Evolutionary conservation across 768 basidiomycete genomes (phyloP).

Genomic region (Leucogyrophana mollusca): DNA sequence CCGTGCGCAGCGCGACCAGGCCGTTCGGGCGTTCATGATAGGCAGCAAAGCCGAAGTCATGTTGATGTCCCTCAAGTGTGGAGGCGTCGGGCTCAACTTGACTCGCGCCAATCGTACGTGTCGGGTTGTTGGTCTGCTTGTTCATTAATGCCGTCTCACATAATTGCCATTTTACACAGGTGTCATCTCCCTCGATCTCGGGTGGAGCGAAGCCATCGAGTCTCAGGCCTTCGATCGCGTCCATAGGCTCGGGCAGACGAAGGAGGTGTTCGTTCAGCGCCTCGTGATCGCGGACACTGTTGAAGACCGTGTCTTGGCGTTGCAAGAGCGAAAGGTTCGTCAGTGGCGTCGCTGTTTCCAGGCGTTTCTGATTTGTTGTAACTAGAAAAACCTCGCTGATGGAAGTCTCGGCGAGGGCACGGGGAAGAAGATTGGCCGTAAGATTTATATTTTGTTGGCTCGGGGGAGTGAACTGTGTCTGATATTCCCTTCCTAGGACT

Average conservation of each 20-base stretch:
- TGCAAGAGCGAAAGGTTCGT: conserved; percentile 60
- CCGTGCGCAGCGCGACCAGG: conserved; percentile 47
- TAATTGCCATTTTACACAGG: conserved; percentile 11
- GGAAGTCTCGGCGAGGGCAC: conserved; percentile 61
- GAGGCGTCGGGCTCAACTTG: conserved; percentile 54
- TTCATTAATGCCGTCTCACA: no score
- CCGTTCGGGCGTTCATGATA: conserved; percentile 60
- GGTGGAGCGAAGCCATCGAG: conserved; percentile 65
- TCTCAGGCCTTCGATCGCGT: conserved; percentile 58
- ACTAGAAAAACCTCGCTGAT: conserved; percentile 57
- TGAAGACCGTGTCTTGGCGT: conserved; percentile 65
- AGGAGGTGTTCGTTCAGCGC: conserved; percentile 50
- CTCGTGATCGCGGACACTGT: conserved; percentile 60
- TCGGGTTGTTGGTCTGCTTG: no score
- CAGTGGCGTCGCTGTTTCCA: neutral
- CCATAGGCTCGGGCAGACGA: conserved; percentile 56
- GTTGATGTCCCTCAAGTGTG: conserved; percentile 65
- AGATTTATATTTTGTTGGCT: conserved; percentile 23
- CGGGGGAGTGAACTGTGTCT: neutral
- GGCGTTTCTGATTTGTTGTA: conserved; percentile 1
- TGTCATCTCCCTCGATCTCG: conserved; percentile 62
- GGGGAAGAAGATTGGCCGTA: conserved; percentile 56
- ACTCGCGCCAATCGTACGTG: conserved; percentile 54
- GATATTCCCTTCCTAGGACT: conserved; percentile 30
- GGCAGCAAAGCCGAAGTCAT: conserved; percentile 56